phyloP scores from a whole-genome alignment of 768 basidiomycete species.

The Agrocybe praecox region DNA sequence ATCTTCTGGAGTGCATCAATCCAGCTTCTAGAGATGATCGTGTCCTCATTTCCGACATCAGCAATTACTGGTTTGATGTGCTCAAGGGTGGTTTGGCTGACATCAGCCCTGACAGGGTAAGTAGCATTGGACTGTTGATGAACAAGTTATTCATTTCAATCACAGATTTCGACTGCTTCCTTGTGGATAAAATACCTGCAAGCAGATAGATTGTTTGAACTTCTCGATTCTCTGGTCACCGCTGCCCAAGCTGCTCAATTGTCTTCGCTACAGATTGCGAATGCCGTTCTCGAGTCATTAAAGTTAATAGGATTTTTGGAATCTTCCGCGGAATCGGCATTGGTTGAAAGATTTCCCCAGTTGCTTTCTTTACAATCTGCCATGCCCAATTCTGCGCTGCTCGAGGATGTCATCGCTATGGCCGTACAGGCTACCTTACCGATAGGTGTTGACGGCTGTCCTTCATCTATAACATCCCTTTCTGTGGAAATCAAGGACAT shows the following conservation, averaged over 20 bases:
- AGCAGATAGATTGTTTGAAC: constrained; percentile 37
- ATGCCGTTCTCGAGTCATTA: constrained; percentile 39
- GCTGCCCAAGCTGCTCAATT: constrained; percentile 7
- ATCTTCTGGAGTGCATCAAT: constrained; percentile 44
- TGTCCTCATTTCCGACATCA: constrained; percentile 39
- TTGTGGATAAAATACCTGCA: constrained; percentile 64
- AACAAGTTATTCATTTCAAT: not conserved
- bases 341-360: constrained; percentile 33
- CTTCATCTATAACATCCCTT: constrained; percentile 4
- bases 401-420: constrained; percentile 52
- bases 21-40: constrained; percentile 37
- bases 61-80: constrained; percentile 44
- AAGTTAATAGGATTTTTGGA: constrained; percentile 19
- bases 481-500: constrained; percentile 21
- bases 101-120: constrained; percentile 8
- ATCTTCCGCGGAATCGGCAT: constrained; percentile 23
- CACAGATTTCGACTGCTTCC: constrained; percentile 26
- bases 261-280: constrained; percentile 26
- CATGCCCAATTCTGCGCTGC: constrained; percentile 33
- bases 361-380: constrained; percentile 39
- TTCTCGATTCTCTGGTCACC: constrained; percentile 41
- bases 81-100: constrained; percentile 12
- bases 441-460: constrained; percentile 32
- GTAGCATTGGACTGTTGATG: not conserved
- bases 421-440: constrained; percentile 43